Percentiles rank a stretch among this genome's conserved stretches.
phyloP scores from a whole-genome alignment of 208 protist species.

The Leishmania aethiopica region DNA sequence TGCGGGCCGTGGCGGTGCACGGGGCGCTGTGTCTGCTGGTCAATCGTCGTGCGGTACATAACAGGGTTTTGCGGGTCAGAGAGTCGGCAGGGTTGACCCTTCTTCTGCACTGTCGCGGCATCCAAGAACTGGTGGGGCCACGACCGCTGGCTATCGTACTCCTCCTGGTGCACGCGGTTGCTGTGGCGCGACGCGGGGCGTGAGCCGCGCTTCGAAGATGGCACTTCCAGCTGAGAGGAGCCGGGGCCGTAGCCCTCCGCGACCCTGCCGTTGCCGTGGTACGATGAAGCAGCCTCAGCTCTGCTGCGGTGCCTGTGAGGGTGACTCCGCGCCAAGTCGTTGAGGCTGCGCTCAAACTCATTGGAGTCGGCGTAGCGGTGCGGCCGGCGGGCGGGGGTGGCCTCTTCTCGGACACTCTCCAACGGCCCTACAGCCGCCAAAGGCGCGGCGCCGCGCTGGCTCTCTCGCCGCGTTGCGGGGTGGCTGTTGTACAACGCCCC shows the following conservation, averaged over 20 bases:
- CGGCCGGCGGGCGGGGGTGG: slow-evolving; percentile 1
- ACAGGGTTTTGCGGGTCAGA: slow-evolving; percentile 12
- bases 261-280: neutral
- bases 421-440: neutral
- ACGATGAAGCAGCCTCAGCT: slow-evolving; percentile 3
- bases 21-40: slow-evolving; percentile 17
- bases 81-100: slow-evolving; percentile 32
- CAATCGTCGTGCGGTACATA: slow-evolving; percentile 14
- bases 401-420: neutral
- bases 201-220: slow-evolving; percentile 12
- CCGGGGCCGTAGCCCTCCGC: neutral
- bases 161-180: slow-evolving; percentile 1
- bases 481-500: slow-evolving; percentile 13
- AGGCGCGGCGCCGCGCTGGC: neutral
- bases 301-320: neutral
- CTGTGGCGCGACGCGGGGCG: slow-evolving; percentile 19
- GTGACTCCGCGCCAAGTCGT: slow-evolving; percentile 16
- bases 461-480: slow-evolving; percentile 8
- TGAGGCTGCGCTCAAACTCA: slow-evolving; percentile 36
- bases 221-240: neutral
- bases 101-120: slow-evolving; percentile 43
- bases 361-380: slow-evolving; percentile 19
- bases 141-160: slow-evolving; percentile 1
- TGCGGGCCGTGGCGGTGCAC: slow-evolving; percentile 8
- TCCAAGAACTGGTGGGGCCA: slow-evolving; percentile 42